Evolutionary conservation across 148 eudicot genomes (phyloP).

Genomic region (Heliamphora exappendiculata): DNA sequence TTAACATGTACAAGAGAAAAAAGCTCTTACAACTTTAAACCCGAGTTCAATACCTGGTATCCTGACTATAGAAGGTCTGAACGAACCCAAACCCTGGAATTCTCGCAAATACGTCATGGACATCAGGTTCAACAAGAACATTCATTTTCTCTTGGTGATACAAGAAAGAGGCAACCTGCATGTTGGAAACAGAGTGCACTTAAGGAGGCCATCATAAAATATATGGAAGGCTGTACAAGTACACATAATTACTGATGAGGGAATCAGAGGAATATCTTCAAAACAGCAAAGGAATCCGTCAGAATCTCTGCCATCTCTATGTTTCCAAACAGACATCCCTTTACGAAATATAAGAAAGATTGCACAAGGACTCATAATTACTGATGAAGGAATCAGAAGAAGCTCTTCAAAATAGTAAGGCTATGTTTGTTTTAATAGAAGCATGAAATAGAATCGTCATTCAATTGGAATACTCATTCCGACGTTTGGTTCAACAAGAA

Average conservation of each 20-base stretch:
- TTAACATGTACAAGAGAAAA: not conserved
- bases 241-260: not conserved
- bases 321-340: not conserved
- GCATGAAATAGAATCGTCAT: too few relatives aligned
- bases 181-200: slow-evolving; percentile 1
- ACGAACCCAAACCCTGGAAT: slow-evolving; percentile 97
- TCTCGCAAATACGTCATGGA: slow-evolving; percentile 92
- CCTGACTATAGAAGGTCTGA: slow-evolving; percentile 96
- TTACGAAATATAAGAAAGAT: not conserved
- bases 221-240: not conserved
- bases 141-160: slow-evolving; percentile 86
- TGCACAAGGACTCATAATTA: not conserved
- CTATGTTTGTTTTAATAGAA: too few relatives aligned
- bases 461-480: too few relatives aligned
- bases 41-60: slow-evolving; percentile 53
- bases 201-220: not conserved
- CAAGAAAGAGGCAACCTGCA: slow-evolving; percentile 87
- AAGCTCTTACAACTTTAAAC: not conserved
- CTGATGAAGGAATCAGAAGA: not conserved
- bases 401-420: not conserved
- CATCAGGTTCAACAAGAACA: slow-evolving; percentile 94
- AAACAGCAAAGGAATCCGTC: not conserved
- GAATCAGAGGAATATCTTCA: not conserved
- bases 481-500: too few relatives aligned
- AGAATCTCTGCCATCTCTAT: not conserved